Percentiles rank a stretch among this genome's conserved stretches.
Evolutionary conservation across 177 flowering plant genomes (phyloP).

Genomic region (Telopea speciosissima): DNA sequence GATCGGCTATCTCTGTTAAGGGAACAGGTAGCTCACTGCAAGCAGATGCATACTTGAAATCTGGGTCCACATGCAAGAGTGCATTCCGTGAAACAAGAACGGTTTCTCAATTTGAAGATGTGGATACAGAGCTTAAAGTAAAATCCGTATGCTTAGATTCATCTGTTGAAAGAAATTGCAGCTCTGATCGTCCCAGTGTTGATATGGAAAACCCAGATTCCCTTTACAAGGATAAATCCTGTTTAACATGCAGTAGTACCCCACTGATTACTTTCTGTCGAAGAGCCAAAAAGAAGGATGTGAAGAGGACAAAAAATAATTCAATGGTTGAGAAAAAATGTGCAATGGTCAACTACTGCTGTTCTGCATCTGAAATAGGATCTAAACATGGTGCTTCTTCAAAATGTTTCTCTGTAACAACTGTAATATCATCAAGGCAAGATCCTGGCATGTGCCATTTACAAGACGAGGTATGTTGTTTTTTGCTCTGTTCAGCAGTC

Average conservation of each 20-base stretch:
- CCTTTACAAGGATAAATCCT: conserved; percentile 11
- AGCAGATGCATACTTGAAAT: conserved; percentile 2
- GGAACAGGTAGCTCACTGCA: conserved; percentile 7
- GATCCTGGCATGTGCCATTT: conserved; percentile 9
- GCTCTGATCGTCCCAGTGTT: conserved; percentile 9
- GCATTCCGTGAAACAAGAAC: conserved; percentile 10
- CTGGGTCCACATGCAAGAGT: conserved; percentile 6
- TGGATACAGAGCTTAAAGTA: conserved; percentile 4
- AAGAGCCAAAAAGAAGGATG: conserved; percentile 20
- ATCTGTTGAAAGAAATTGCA: conserved; percentile 5
- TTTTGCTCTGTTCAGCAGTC: not conserved
- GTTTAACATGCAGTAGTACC: not conserved
- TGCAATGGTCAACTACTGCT: not conserved
- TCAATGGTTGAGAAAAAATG: not conserved
- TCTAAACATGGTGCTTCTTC: not conserved
- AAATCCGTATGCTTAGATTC: conserved; percentile 2
- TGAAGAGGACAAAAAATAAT: conserved; percentile 4
- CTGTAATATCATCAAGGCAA: conserved; percentile 6
- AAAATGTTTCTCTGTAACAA: conserved; percentile 8
- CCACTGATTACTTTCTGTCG: conserved; percentile 27
- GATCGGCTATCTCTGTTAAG: conserved; percentile 6
- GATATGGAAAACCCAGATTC: conserved; percentile 11
- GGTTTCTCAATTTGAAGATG: conserved; percentile 5
- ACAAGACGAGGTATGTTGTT: conserved; percentile 11
- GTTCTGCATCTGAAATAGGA: not conserved